Evolutionary conservation across 108 stramenopile genomes (phyloP), one percentile per base, ranked within the genome.

Genomic region (Pseudonitzschia pungens): DNA sequence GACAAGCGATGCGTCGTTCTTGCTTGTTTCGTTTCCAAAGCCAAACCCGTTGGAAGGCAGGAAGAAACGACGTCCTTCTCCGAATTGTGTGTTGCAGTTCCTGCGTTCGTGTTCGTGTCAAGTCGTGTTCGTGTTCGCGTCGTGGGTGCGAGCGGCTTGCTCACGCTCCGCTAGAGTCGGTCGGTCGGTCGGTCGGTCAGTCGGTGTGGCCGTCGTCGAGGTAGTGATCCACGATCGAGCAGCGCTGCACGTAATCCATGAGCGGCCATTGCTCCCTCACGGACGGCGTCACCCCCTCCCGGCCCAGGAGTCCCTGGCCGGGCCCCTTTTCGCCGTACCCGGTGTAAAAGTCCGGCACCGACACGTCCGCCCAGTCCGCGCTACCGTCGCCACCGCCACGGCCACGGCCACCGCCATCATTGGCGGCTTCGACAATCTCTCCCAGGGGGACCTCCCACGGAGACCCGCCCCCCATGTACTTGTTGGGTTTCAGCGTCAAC

Each of bases 361-460:
- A 8, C 3, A 62, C 18, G 60, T 62, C 60, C 36, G 36, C 4
- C 2, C 6, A 2, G 36, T 36, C 36, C 4, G 2, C 36, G 29
- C 9, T 62, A 20, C 0, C 14, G 1, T 36, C 20, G 40, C 29
- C 40, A 36, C 6, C 6, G 36, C 36, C 6, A 6, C n/a, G n/a
- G 40, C 0, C 14, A 12, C 16, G 12, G 40, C 29, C 40, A 36
- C 6, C 6, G 36, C 36, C 6, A 6, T 6, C 36, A 5, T 36
- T 36, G 36, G 4, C 6, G 4, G 36, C 36, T 2, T 36, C 4
- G 15, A 87, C 88, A 16, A 82, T 44, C 67, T 87, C 88, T 43
- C 88, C 88, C 83, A 84, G 84, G 18, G 86, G 88, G 1, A 89
- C 88, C 52, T 94, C 92, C 92, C 91, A 92, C 11, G 91, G 91